These are phyloP conservation scores for Citeromyces siamensis DNA, from an alignment of 1,139 yeast species.

Conservation along the genomic window DNA sequence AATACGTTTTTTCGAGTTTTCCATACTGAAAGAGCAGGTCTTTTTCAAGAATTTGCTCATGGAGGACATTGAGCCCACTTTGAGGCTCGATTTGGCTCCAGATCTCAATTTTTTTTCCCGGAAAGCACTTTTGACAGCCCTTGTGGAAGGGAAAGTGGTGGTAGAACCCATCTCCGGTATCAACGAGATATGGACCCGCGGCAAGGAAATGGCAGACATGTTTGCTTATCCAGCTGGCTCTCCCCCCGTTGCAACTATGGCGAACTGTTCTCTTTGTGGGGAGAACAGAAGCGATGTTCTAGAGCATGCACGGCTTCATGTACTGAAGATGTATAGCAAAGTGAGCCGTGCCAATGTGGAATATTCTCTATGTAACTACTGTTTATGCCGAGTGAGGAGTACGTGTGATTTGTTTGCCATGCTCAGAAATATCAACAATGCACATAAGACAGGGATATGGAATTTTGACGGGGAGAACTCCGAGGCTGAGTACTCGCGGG, in stretches of 20 bases:
- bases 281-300: constrained; percentile 57
- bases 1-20: constrained; percentile 9
- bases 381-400: constrained; percentile 67
- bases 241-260: constrained; percentile 63
- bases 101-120: constrained; percentile 48
- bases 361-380: constrained; percentile 77
- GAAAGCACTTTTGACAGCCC: constrained; percentile 47
- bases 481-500: not conserved
- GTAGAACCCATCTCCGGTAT: constrained; percentile 84
- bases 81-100: constrained; percentile 47
- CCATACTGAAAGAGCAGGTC: constrained; percentile 32
- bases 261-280: constrained; percentile 76
- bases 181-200: constrained; percentile 43
- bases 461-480: not conserved
- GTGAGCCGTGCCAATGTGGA: constrained; percentile 14
- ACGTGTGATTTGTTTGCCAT: constrained; percentile 72
- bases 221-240: constrained; percentile 28
- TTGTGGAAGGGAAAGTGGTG: constrained; percentile 70
- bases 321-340: constrained; percentile 31
- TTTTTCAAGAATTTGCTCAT: constrained; percentile 53
- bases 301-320: constrained; percentile 69
- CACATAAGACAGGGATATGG: constrained; percentile 16
- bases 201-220: constrained; percentile 9
- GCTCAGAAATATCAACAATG: constrained; percentile 38
- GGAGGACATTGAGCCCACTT: constrained; percentile 73